Evolutionary conservation across 805 yeast species (phyloP).

Genomic region (Isabelozyma gotoi): DNA sequence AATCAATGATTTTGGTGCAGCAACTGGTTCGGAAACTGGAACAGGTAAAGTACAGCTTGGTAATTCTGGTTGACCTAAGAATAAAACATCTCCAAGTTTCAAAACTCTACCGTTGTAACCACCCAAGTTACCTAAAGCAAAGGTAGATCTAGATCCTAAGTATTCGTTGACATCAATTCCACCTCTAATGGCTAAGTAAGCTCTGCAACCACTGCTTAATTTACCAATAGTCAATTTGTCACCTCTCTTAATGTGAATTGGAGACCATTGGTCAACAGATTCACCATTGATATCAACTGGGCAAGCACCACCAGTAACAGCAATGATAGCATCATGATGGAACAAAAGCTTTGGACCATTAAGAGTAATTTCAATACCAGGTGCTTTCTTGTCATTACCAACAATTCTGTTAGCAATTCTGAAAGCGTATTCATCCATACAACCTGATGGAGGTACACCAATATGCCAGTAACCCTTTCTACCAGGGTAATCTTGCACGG

Average conservation of each 20-base stretch:
- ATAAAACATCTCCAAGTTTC: conserved; percentile 89
- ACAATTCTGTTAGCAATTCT: conserved; percentile 87
- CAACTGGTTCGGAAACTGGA: conserved; percentile 63
- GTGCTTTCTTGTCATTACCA: conserved; percentile 79
- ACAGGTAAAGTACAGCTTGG: conserved; percentile 68
- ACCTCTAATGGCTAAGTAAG: conserved; percentile 86
- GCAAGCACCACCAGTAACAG: conserved; percentile 84
- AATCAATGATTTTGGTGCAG: conserved; percentile 54
- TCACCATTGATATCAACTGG: conserved; percentile 65
- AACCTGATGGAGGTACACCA: conserved; percentile 99
- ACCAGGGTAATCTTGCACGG: conserved; percentile 97
- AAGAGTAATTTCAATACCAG: conserved; percentile 88
- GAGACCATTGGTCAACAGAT: conserved; percentile 63
- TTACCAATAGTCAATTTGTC: conserved; percentile 81
- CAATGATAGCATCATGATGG: conserved; percentile 76
- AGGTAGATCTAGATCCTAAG: conserved; percentile 94
- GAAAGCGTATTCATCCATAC: conserved; percentile 93
- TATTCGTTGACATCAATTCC: conserved; percentile 94
- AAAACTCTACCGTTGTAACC: conserved; percentile 92
- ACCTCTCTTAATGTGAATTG: conserved; percentile 70
- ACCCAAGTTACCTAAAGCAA: conserved; percentile 90
- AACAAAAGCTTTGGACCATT: conserved; percentile 83
- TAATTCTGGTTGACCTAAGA: conserved; percentile 75
- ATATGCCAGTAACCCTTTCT: conserved; percentile 83
- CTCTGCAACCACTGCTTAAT: conserved; percentile 78